phyloP scores from a whole-genome alignment of 768 basidiomycete genomes.

The Daedalea quercina region DNA sequence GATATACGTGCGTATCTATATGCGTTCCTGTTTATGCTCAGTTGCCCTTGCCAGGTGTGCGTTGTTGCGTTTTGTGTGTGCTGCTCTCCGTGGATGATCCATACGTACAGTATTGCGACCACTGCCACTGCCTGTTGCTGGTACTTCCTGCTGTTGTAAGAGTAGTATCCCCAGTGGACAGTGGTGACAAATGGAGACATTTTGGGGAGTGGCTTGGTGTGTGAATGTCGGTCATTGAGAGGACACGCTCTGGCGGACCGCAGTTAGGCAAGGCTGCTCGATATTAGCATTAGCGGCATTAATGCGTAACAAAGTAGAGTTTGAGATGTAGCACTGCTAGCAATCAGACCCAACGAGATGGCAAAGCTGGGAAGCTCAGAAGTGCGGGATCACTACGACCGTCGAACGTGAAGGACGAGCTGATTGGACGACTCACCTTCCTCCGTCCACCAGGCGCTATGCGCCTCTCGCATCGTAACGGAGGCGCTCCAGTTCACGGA shows the following conservation, averaged over 20 bases:
- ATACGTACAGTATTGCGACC: neutral
- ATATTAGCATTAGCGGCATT: no score
- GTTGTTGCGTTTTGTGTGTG: neutral
- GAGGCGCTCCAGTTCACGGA: constrained; percentile 16
- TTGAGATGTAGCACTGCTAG: no score
- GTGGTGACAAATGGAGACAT: neutral
- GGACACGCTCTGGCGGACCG: no score
- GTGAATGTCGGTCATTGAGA: no score
- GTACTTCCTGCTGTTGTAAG: neutral
- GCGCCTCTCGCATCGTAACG: constrained; percentile 21
- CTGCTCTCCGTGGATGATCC: neutral
- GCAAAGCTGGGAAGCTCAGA: no score
- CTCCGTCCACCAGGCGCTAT: neutral
- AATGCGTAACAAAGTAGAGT: no score
- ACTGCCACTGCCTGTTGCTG: neutral
- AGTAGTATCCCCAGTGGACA: neutral
- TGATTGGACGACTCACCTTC: no score
- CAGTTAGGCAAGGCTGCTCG: no score
- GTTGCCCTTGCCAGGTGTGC: neutral
- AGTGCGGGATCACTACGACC: no score
- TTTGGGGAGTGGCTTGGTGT: no score
- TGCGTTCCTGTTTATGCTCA: neutral
- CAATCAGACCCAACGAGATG: no score
- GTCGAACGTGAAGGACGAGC: no score
- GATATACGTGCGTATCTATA: neutral